A percentile compares a stretch with the other conserved stretches of the same genome.
Conservation (phyloP, 306 rosid species). For the Malus sieversii region DNA sequence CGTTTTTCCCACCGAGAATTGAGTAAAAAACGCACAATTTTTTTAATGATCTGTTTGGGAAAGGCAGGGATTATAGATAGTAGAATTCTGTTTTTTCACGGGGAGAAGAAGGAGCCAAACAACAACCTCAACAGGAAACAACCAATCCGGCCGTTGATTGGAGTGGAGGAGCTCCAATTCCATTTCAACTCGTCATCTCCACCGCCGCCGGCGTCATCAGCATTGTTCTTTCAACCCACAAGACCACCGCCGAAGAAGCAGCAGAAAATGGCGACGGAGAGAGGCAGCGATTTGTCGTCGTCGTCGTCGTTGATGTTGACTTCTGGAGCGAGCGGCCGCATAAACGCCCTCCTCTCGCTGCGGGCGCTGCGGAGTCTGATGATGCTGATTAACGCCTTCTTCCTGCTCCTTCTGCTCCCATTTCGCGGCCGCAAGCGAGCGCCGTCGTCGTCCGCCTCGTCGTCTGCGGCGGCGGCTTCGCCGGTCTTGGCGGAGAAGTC, state of each 20-base stretch:
- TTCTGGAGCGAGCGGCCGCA: slow-evolving; percentile 67
- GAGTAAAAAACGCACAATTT: not conserved
- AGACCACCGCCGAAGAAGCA: not conserved
- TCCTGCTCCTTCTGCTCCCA: slow-evolving; percentile 49
- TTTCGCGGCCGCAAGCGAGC: slow-evolving; percentile 51
- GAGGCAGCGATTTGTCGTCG: slow-evolving; percentile 11
- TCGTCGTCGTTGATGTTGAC: slow-evolving; percentile 34
- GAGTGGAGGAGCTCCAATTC: not conserved
- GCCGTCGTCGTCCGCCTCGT: not conserved
- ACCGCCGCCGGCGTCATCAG: not conserved
- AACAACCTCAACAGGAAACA: not conserved
- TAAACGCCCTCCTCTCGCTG: slow-evolving; percentile 46
- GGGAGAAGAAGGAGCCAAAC: not conserved
- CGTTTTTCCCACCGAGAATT: not conserved
- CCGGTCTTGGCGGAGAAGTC: slow-evolving; percentile 16
- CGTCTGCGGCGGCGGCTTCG: not conserved
- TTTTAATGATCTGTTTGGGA: slow-evolving; percentile 1
- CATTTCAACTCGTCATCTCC: not conserved
- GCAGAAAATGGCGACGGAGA: slow-evolving; percentile 20
- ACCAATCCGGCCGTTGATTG: not conserved
- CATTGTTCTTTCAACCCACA: not conserved
- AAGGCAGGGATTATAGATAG: not conserved
- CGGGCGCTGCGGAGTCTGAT: slow-evolving; percentile 49
- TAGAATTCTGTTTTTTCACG: not conserved
- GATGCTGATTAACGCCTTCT: slow-evolving; percentile 39